Percentiles rank a stretch among this genome's conserved stretches.
These are phyloP conservation scores for Malassezia furfur DNA, from an alignment of 1,284 basidiomycete species.

Conservation along the genomic window DNA sequence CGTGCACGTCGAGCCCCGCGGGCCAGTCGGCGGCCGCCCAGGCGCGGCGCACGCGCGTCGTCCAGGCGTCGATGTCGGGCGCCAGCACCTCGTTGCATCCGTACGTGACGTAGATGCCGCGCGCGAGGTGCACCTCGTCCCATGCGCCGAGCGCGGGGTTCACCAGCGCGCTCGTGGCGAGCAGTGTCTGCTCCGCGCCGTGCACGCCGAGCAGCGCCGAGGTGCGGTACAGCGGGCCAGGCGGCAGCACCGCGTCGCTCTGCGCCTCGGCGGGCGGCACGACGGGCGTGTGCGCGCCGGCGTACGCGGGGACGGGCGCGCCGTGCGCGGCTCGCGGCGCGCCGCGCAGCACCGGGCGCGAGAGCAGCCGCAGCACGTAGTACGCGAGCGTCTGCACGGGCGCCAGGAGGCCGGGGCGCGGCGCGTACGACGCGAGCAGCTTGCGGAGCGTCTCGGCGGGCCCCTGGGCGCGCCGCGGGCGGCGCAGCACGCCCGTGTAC, in stretches of 20 bases:
- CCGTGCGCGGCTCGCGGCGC: neutral
- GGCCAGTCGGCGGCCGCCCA: neutral
- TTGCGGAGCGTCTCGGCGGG: conserved; percentile 11
- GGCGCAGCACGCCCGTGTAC: conserved; percentile 35
- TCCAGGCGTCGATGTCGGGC: conserved; percentile 39
- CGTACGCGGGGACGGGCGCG: neutral
- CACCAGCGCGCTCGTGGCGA: conserved; percentile 29
- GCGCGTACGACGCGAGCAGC: neutral
- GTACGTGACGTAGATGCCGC: conserved; percentile 37
- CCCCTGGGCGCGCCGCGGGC: conserved; percentile 35
- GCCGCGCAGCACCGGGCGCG: conserved; percentile 3
- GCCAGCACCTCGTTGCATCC: conserved; percentile 40
- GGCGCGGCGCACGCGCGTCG: conserved; percentile 17
- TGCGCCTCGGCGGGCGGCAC: neutral
- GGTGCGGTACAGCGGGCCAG: conserved; percentile 2
- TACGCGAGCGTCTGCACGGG: neutral
- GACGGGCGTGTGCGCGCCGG: neutral
- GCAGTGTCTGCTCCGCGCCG: conserved; percentile 15
- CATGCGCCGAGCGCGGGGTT: conserved; percentile 40
- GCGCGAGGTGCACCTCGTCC: conserved; percentile 26
- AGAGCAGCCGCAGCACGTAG: neutral
- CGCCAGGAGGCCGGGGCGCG: neutral
- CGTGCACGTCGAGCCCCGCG: conserved; percentile 28
- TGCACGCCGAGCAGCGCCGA: conserved; percentile 22
- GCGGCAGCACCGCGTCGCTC: neutral